These are phyloP conservation scores for Coprinellus aureogranulatus DNA, from an alignment of 768 basidiomycete species.

Conservation along the genomic window DNA sequence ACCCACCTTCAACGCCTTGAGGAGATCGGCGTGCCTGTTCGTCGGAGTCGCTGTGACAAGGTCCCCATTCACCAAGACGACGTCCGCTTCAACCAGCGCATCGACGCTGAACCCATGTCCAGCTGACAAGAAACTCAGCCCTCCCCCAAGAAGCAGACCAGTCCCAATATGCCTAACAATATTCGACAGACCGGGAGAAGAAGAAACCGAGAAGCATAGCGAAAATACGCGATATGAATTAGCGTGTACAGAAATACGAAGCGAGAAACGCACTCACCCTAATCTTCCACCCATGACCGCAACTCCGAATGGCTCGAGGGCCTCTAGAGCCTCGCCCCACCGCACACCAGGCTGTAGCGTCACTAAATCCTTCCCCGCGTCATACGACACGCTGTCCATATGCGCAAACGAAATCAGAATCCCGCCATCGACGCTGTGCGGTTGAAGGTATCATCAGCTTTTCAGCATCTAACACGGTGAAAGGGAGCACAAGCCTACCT, in stretches of 20 bases:
- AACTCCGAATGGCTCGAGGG: conserved; percentile 36
- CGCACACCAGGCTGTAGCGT: conserved; percentile 40
- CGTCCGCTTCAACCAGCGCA: conserved; percentile 34
- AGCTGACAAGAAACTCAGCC: conserved; percentile 36
- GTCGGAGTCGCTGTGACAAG: conserved; percentile 39
- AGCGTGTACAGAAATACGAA: background rate
- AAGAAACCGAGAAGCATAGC: background rate
- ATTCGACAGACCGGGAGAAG: background rate
- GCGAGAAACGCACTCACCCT: conserved; percentile 19
- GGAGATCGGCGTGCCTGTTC: conserved; percentile 40
- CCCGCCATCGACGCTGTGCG: conserved; percentile 32
- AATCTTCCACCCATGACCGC: conserved; percentile 40
- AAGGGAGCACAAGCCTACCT: conserved; percentile 24
- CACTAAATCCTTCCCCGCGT: conserved; percentile 32
- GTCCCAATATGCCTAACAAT: conserved; percentile 36
- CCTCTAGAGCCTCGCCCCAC: conserved; percentile 36
- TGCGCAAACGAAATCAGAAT: conserved; percentile 35
- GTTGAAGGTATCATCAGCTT: conserved; percentile 3
- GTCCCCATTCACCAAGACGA: conserved; percentile 39
- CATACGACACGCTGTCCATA: conserved; percentile 37
- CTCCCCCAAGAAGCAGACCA: conserved; percentile 44
- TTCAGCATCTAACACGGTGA: background rate
- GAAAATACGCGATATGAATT: background rate
- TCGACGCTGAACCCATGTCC: conserved; percentile 40
- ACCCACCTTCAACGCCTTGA: conserved; percentile 36